Percentiles rank a stretch among this genome's conserved stretches.
These are phyloP conservation scores for Bifiguratus adelaidae DNA, from an alignment of 192 early-diverging fungal genomes.

Conservation along the genomic window DNA sequence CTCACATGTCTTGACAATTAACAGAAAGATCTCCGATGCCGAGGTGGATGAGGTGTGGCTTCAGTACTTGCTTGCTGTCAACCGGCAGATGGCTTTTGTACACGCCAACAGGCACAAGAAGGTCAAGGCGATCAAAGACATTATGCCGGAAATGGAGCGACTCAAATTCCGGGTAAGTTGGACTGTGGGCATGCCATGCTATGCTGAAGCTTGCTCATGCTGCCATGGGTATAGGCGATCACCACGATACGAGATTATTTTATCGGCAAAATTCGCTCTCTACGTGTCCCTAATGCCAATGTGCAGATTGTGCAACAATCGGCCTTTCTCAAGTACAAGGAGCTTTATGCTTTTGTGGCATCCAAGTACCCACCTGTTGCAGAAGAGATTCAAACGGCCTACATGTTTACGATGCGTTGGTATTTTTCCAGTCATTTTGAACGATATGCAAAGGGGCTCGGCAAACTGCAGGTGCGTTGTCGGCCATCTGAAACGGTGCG, in stretches of 20 bases:
- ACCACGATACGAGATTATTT: slow-evolving; percentile 84
- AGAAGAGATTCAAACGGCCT: slow-evolving; percentile 74
- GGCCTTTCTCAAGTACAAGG: slow-evolving; percentile 84
- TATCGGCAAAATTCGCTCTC: slow-evolving; percentile 71
- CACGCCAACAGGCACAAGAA: slow-evolving; percentile 63
- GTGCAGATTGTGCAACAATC: slow-evolving; percentile 89
- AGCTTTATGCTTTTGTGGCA: slow-evolving; percentile 83
- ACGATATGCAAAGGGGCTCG: slow-evolving; percentile 65
- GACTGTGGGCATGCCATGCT: neutral
- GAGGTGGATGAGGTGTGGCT: slow-evolving; percentile 91
- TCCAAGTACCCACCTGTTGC: slow-evolving; percentile 84
- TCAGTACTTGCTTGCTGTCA: slow-evolving; percentile 70
- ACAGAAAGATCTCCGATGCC: slow-evolving; percentile 77
- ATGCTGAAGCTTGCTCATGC: neutral
- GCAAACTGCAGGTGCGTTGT: slow-evolving; percentile 58
- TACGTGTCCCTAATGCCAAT: slow-evolving; percentile 87
- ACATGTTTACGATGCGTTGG: slow-evolving; percentile 73
- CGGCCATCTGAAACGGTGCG: slow-evolving; percentile 3
- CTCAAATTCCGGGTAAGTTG: slow-evolving; percentile 55
- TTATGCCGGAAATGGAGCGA: slow-evolving; percentile 89
- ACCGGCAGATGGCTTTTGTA: slow-evolving; percentile 80
- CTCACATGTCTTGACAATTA: neutral
- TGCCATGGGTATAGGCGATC: slow-evolving; percentile 42
- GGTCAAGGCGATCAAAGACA: slow-evolving; percentile 69
- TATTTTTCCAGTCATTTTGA: slow-evolving; percentile 91